Evolutionary conservation across 2,329 filamentous ascomycete species (phyloP), one percentile per base, ranked within the genome.

Genomic region (Arthrinium phaeospermum): DNA sequence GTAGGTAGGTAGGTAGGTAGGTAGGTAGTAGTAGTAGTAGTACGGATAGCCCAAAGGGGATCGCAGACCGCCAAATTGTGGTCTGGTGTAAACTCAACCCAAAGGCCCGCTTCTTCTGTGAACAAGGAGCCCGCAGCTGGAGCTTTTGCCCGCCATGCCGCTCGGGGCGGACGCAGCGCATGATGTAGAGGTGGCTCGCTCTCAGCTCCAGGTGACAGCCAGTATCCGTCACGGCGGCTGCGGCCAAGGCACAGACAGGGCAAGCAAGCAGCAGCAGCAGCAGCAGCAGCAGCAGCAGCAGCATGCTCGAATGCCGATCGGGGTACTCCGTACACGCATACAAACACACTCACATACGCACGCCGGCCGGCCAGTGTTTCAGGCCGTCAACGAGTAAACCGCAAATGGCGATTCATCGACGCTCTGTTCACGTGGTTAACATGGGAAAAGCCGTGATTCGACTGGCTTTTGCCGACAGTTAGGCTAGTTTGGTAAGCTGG

Each of bases 401-500:
- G 53, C 30, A 64, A 37, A 64, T 64, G 53, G 53, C 27, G 30
- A 37, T 64, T 64, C 22, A 64, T 64, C 53, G 53, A 64, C 53
- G 53, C 12, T 19, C 53, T 34, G 7, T 34, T 64, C 30, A 22
- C 53, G 30, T 64, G 53, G 30, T 64, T 19, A 64, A n/a, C 30
- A 64, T 64, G 53, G 53, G 10, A 64, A 64, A 64, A n/a, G 53
- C 53, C 53, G 53, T 64, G 53, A 64, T 64, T 64, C 53, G 53
- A 64, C 30, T 64, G 53, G 53, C 53, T 64, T 64, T 64, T 64
- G 53, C 53, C 53, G 30, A 37, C 30, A 64, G 19, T 22, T 37
- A 30, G 53, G 30, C 53, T 64, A 37, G 53, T 34, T 64, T 64
- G 30, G 53, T 22, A 64, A 64, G 30, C 53, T 64, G 37, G 27